Conservation (phyloP, 116 monocot genomes). For the Posidonia oceanica region DNA sequence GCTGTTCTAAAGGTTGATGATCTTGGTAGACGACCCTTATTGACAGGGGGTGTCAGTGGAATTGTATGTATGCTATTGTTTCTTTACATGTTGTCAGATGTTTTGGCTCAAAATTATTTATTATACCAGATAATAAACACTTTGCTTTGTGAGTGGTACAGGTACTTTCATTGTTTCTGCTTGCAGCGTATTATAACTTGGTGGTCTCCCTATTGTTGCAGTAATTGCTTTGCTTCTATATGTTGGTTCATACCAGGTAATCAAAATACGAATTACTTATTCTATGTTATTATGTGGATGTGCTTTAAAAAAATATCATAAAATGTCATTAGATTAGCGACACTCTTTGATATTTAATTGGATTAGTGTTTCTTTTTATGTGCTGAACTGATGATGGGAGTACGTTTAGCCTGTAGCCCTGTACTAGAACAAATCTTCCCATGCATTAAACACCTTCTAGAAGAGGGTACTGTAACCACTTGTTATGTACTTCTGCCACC, state of each 20-base stretch:
- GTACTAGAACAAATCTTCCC: no score
- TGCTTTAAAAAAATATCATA: no score
- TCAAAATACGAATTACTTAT: no score
- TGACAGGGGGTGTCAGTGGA: conserved; percentile 85
- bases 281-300: no score
- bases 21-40: conserved; percentile 76
- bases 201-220: conserved; percentile 60
- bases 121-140: background rate
- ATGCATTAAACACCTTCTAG: no score
- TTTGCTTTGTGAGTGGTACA: conserved; percentile 15
- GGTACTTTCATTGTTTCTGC: conserved; percentile 83
- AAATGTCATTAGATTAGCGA: no score
- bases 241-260: conserved; percentile 95
- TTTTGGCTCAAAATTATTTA: background rate
- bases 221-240: conserved; percentile 91
- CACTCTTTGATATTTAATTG: no score
- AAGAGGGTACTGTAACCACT: no score
- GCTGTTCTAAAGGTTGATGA: conserved; percentile 91
- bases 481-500: no score
- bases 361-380: background rate
- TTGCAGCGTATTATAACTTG: conserved; percentile 87
- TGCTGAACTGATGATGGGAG: no score
- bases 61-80: conserved; percentile 31
- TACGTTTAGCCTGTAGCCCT: no score
- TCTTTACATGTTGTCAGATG: conserved; percentile 6